Percentiles rank a stretch among this genome's conserved stretches.
phyloP scores from a whole-genome alignment of 2,329 filamentous ascomycete species.

The Macrophomina pseudophaseolina region DNA sequence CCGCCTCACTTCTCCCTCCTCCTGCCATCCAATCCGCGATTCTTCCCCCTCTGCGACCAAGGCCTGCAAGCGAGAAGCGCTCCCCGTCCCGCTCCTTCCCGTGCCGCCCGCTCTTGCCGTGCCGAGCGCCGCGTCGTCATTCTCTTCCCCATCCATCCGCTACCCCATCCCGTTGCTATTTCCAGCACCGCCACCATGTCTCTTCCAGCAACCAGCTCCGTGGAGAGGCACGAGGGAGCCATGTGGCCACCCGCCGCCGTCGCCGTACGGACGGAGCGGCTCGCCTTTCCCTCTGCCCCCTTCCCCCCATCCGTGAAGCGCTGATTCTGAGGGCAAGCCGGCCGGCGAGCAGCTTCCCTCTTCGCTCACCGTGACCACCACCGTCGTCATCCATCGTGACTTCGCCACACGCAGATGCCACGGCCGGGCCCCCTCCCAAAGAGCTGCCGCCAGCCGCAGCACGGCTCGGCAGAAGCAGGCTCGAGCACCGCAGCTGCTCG shows the following conservation, averaged over 20 bases:
- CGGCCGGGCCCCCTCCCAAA: not conserved
- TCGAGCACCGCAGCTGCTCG: not conserved
- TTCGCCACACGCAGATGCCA: constrained; percentile 17
- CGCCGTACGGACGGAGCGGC: not conserved
- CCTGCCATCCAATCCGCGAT: not conserved
- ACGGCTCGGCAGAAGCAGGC: not conserved
- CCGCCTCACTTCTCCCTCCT: not conserved
- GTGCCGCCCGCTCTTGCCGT: constrained; percentile 25
- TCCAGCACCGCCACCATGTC: not conserved
- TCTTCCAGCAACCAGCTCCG: not conserved
- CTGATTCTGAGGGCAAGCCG: not conserved
- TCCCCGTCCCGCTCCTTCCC: constrained; percentile 20
- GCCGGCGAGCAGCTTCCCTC: not conserved
- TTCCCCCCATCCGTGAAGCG: not conserved
- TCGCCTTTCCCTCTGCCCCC: not conserved
- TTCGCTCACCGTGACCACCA: not conserved
- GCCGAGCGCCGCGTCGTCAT: constrained; percentile 9
- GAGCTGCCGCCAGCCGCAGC: not conserved
- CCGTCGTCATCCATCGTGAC: not conserved
- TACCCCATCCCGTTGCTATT: not conserved
- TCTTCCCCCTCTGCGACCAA: not conserved
- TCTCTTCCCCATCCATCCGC: not conserved
- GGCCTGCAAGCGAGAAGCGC: not conserved
- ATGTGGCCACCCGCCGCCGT: constrained; percentile 2
- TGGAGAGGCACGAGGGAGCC: not conserved